Base-by-base conservation (phyloP, 2,329 filamentous ascomycete genomes). In the Triangularia verruculosa region DNA sequence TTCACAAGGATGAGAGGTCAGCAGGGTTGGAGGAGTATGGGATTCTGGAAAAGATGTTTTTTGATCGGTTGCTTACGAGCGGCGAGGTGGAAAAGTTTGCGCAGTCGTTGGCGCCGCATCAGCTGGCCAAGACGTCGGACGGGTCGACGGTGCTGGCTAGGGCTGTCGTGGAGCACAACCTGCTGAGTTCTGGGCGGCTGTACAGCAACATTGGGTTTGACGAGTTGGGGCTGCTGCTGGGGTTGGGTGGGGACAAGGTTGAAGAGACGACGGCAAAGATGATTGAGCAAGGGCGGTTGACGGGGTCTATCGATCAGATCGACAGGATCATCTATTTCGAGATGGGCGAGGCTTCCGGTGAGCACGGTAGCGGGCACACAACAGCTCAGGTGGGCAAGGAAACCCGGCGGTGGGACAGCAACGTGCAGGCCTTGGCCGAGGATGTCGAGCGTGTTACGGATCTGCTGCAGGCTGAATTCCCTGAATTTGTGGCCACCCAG, bases 31-130 rank as follows among this genome's bases (percentile, higher is more conserved):
- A 89, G 30, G 92, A 98, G 77, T 94, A 90, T 73, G 82, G 87
- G 57, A 97, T 99, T 61, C 80, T 99, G 13, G 95, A 98, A 80
- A 98, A 98, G 81, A 98, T 99, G 86, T 97, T 96, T 76, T 83
- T 98, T 57, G 92, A 98, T 76, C 87, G 93, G 5, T 82, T 99
- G 3, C 82, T 99, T 57, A 86, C 86, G 0, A 86, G 89, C 0
- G 84, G 82, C n/a, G 95, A 99, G 78, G 92, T 97, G 51, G 86
- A 88, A 39, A 88, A 91, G 61, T 99, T 99, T 73, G 90, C 93
- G 0, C 82, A 90, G 70, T 89, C 88, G 59, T 82, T 99, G 57
- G 84, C 87, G 62, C 89, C 91, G 22, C 95, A 99, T 77, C 95
- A 99, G 78, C 86, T 97, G 1, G 95, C 95, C 24, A 89, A 86